Evolutionary conservation across 179 eudicot species (phyloP).

Genomic region (Beta lomatogona): DNA sequence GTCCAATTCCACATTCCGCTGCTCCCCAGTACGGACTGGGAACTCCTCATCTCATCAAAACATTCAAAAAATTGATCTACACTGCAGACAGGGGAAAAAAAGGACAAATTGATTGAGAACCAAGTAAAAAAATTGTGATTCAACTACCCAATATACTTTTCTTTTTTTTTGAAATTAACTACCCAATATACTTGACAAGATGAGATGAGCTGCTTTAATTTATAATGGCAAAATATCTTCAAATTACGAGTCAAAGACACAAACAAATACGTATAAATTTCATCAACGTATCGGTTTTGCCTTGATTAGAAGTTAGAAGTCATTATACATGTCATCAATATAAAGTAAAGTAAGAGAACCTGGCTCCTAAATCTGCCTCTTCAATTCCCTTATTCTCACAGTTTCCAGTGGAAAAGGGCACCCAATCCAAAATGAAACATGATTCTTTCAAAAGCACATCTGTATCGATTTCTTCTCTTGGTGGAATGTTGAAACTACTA

Average conservation of each 20-base stretch:
- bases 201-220: background rate
- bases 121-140: background rate
- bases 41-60: slow-evolving; percentile 81
- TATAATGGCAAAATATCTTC: background rate
- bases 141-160: background rate
- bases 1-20: slow-evolving; percentile 99
- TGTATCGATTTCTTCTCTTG: slow-evolving; percentile 38
- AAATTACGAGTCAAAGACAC: background rate
- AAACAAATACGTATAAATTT: background rate
- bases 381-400: slow-evolving; percentile 38
- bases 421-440: slow-evolving; percentile 86
- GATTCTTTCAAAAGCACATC: slow-evolving; percentile 64
- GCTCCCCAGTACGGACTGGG: slow-evolving; percentile 75
- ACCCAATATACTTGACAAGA: background rate
- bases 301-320: too few species aligned
- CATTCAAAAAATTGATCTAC: slow-evolving; percentile 96
- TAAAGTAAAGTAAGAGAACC: slow-evolving; percentile 45
- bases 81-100: slow-evolving; percentile 46
- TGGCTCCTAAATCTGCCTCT: slow-evolving; percentile 86
- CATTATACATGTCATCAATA: background rate
- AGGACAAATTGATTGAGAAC: slow-evolving; percentile 11
- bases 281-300: background rate
- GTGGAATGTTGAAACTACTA: slow-evolving; percentile 23
- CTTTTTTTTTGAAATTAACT: too few species aligned
- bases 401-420: slow-evolving; percentile 48